These are phyloP conservation scores for Cercospora nicotianae DNA, from an alignment of 2,329 filamentous ascomycete species.

Conservation along the genomic window DNA sequence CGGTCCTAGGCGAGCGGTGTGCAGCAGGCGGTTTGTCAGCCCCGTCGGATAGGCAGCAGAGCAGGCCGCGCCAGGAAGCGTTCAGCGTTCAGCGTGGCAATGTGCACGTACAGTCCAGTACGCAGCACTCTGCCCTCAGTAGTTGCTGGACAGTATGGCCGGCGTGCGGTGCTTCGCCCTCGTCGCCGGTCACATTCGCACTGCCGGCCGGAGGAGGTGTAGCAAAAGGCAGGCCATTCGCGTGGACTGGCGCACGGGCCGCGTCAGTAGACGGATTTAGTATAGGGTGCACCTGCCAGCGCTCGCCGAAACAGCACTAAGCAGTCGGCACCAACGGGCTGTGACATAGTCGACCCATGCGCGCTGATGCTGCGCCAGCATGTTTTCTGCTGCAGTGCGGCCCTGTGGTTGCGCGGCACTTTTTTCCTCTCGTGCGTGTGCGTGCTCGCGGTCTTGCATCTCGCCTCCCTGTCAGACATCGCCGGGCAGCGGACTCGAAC, in stretches of 20 bases:
- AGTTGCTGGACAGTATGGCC: neutral
- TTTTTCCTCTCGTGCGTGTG: neutral
- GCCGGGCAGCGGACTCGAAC: neutral
- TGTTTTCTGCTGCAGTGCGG: conserved; percentile 1
- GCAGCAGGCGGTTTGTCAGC: neutral
- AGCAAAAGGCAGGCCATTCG: neutral
- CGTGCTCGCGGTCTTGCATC: neutral
- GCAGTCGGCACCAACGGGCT: neutral
- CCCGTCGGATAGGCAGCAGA: neutral
- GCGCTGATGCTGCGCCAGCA: neutral
- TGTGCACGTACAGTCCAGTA: neutral
- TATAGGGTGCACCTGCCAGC: conserved; percentile 7
- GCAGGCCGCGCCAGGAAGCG: neutral
- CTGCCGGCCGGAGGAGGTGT: neutral
- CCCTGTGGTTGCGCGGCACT: neutral
- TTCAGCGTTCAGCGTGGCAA: neutral
- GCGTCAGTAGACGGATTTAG: neutral
- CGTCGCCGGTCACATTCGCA: neutral
- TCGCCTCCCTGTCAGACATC: neutral
- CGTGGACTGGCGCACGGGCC: conserved; percentile 3
- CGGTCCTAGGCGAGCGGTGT: neutral
- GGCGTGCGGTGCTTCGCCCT: neutral
- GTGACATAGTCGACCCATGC: conserved; percentile 11
- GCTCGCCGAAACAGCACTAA: conserved; percentile 10
- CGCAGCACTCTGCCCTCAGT: neutral